Base-by-base conservation (phyloP, 805 yeast species). In the Wickerhamiella allomyrinae region DNA sequence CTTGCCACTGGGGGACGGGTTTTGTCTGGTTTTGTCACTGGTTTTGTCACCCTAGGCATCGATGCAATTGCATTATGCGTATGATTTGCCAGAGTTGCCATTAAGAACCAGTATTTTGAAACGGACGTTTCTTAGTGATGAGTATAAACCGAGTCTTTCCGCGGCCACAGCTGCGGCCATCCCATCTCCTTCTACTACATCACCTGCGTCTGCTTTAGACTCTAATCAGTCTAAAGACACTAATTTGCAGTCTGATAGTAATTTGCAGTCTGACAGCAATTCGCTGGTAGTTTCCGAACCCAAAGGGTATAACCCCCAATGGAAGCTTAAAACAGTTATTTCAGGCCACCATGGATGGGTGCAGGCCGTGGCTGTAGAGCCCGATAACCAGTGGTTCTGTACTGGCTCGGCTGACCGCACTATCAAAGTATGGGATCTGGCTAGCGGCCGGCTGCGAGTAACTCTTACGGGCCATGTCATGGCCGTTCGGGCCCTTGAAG, bases 321-420 rank as follows among this genome's bases (percentile, higher is more conserved):
- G 94, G 94, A 73, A 74, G 50, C 67, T 83, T 5, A 68, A 67
- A 55, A 67, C 79, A 43, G 85, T 89, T 3, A 68, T 89, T 1
- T 75, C 82, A 1, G 97, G 97, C 3, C 98, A 91, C 57, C 69
- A 73, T 31, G 98, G 99, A 0, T 87, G 96, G 87, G 85, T 91
- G 1, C 69, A 94, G 37, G 70, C 83, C n/a, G 64, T 86, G 2
- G 69, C 79, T 7, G 72, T 82, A 15, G 97, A 91, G 46, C 94
- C 94, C 1, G 79, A 79, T 24, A 86, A 86, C 57, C 73, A 77
- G 49, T 91, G 91, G 84, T 89, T 84, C 62, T 94, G 79, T 7
- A 78, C 95, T 0, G 99, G 97, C 0, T 77, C 94, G 3, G 73
- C 80, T 4, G 99, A 91, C 56, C 67, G 84, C 2, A 82, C 94